phyloP scores from a whole-genome alignment of 1,284 basidiomycete species.

The Ustilago shanxiensis region DNA sequence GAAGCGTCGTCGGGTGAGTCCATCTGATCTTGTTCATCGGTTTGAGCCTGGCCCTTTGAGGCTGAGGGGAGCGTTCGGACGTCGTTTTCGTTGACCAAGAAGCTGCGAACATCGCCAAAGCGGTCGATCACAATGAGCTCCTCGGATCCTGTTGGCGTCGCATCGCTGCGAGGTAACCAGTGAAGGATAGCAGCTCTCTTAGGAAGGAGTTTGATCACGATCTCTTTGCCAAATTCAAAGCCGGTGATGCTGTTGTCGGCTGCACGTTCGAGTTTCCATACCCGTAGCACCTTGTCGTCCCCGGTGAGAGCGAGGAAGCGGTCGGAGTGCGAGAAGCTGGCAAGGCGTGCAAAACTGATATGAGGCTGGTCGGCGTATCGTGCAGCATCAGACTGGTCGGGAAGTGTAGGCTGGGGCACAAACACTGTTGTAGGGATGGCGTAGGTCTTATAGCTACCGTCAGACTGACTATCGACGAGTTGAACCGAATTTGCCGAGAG shows the following conservation, averaged over 20 bases:
- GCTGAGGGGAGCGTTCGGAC: constrained; percentile 22
- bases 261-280: constrained; percentile 46
- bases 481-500: constrained; percentile 55
- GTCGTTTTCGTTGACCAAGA: constrained; percentile 38
- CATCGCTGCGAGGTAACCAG: constrained; percentile 48
- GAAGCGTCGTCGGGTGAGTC: constrained; percentile 48
- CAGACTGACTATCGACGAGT: constrained; percentile 28
- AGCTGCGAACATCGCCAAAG: constrained; percentile 63
- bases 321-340: constrained; percentile 56
- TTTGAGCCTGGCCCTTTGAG: background rate
- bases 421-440: constrained; percentile 43
- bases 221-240: constrained; percentile 50
- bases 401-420: constrained; percentile 47
- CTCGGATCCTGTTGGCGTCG: constrained; percentile 30
- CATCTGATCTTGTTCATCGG: constrained; percentile 50
- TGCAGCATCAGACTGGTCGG: constrained; percentile 51
- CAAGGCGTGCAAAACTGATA: constrained; percentile 58
- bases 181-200: constrained; percentile 63
- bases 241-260: constrained; percentile 18
- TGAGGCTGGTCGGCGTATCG: constrained; percentile 37
- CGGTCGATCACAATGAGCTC: constrained; percentile 61
- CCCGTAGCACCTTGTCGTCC: constrained; percentile 65
- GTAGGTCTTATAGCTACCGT: constrained; percentile 27
- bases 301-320: constrained; percentile 59
- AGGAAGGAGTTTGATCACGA: constrained; percentile 55